Conservation (phyloP, 805 yeast species). For the Metschnikowia peoriensis region DNA sequence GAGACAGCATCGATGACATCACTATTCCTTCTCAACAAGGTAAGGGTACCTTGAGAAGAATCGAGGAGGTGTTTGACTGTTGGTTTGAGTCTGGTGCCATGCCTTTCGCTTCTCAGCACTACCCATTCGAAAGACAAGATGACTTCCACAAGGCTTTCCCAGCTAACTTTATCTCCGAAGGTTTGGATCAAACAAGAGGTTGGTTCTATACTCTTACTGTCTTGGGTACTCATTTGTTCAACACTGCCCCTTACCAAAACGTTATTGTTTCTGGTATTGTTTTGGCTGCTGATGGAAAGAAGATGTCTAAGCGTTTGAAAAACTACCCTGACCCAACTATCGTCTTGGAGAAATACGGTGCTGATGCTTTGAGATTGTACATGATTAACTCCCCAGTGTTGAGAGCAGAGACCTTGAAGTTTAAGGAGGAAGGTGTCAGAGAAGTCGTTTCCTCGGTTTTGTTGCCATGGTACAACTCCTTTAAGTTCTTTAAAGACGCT, state of each 20-base stretch:
- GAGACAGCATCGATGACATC: conserved; percentile 86
- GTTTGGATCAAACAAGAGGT: conserved; percentile 99
- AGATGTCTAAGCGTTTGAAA: conserved; percentile 97
- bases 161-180: conserved; percentile 97
- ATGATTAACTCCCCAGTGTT: conserved; percentile 96
- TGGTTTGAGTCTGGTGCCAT: conserved; percentile 99
- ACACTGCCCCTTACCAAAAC: conserved; percentile 89
- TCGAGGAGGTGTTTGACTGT: conserved; percentile 98
- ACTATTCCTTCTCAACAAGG: conserved; percentile 92
- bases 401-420: conserved; percentile 93
- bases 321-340: conserved; percentile 94
- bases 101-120: conserved; percentile 97
- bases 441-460: conserved; percentile 95
- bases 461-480: conserved; percentile 98
- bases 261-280: conserved; percentile 96
- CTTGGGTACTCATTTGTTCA: conserved; percentile 91
- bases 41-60: conserved; percentile 81
- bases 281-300: conserved; percentile 96
- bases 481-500: conserved; percentile 94
- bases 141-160: conserved; percentile 77
- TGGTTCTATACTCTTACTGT: conserved; percentile 98
- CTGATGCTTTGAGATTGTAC: conserved; percentile 95
- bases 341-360: conserved; percentile 87
- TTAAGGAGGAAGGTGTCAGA: conserved; percentile 98
- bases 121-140: conserved; percentile 87